Conservation (phyloP, 306 rosid genomes). For the Ochetophila trinervis region DNA sequence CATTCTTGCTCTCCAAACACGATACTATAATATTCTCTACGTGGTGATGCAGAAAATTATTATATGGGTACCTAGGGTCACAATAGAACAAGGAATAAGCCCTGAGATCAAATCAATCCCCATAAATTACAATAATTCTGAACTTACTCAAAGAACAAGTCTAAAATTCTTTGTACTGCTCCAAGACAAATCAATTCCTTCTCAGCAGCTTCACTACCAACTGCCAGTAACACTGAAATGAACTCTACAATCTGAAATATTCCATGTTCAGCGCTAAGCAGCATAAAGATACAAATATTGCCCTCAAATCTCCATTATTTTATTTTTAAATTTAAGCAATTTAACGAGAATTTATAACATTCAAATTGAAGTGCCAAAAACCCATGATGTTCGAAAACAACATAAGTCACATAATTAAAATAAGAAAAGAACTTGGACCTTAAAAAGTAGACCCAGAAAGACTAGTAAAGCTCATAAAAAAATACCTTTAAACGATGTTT, state of each 20-base stretch:
- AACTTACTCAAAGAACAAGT: conserved; percentile 87
- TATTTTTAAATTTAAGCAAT: no score
- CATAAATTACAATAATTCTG: conserved; percentile 17
- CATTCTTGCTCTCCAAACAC: conserved; percentile 87
- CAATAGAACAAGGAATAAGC: conserved; percentile 32
- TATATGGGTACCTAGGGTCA: conserved; percentile 78
- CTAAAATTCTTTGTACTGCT: conserved; percentile 74
- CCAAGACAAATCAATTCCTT: conserved; percentile 77
- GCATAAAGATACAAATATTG: conserved; percentile 12
- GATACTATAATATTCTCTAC: conserved; percentile 72
- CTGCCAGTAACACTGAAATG: conserved; percentile 76
- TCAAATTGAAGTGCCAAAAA: neutral
- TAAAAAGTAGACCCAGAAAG: neutral
- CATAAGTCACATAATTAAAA: neutral
- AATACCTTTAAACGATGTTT: conserved; percentile 93
- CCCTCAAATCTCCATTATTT: neutral
- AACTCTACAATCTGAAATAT: conserved; percentile 83
- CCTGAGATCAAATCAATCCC: conserved; percentile 19
- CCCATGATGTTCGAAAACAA: neutral
- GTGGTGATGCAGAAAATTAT: conserved; percentile 94
- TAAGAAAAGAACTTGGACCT: neutral
- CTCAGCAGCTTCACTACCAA: conserved; percentile 89
- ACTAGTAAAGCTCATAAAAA: conserved; percentile 14
- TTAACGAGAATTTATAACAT: neutral
- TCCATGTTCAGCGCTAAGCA: conserved; percentile 15